Evolutionary conservation across 1,284 basidiomycete species (phyloP).

Genomic region (Abortiporus biennis): DNA sequence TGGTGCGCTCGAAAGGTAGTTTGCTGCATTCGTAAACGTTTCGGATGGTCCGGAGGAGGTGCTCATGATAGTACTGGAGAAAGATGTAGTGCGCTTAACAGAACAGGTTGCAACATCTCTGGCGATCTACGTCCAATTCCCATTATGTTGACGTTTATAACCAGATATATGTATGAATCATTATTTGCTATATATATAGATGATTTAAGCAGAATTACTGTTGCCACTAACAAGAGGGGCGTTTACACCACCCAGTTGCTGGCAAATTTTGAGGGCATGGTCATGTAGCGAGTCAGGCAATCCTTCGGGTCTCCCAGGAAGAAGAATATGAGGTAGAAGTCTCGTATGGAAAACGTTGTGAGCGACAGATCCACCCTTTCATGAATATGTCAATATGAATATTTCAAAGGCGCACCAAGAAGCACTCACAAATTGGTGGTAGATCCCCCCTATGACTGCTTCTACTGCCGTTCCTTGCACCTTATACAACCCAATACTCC

Average conservation of each 20-base stretch:
- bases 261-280: constrained; percentile 36
- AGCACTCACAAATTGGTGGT: constrained; percentile 67
- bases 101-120: too few species aligned
- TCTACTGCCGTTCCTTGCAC: constrained; percentile 71
- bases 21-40: constrained; percentile 53
- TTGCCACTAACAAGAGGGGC: constrained; percentile 13
- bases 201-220: too few species aligned
- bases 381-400: background rate
- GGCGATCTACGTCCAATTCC: too few species aligned
- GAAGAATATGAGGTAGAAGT: constrained; percentile 49
- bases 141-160: too few species aligned
- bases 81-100: too few species aligned
- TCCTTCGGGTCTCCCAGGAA: constrained; percentile 36
- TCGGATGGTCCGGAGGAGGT: constrained; percentile 34
- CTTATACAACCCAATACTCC: constrained; percentile 64
- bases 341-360: constrained; percentile 66
- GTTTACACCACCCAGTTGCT: constrained; percentile 42
- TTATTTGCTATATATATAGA: too few species aligned
- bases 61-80: too few species aligned
- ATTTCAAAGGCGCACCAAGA: constrained; percentile 1
- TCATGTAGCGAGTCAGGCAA: constrained; percentile 46
- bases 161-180: too few species aligned
- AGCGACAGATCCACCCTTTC: constrained; percentile 53
- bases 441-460: constrained; percentile 71
- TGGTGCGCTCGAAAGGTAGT: constrained; percentile 54